phyloP scores from a whole-genome alignment of 2,329 filamentous ascomycete species.

The Verticillium alfalfae region DNA sequence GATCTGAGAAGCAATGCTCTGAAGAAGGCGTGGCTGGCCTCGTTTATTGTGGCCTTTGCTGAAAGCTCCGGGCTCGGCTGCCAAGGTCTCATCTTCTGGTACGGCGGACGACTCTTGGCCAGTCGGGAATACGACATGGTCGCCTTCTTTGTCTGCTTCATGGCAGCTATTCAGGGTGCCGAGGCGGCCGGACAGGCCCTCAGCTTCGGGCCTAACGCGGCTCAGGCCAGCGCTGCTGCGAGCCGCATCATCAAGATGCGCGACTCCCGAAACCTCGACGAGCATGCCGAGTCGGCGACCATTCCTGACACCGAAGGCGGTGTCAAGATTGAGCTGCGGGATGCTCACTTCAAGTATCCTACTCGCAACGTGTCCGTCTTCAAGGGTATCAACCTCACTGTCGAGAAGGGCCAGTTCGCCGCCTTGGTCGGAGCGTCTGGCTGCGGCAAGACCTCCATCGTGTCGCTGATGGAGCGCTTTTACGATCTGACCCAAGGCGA shows the following conservation, averaged over 20 bases:
- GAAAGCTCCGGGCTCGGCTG: slow-evolving; percentile 61
- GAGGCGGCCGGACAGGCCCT: slow-evolving; percentile 64
- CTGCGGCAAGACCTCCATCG: slow-evolving; percentile 68
- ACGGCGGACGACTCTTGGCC: slow-evolving; percentile 55
- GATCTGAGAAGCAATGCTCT: slow-evolving; percentile 56
- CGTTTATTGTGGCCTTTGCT: slow-evolving; percentile 62
- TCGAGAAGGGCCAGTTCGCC: slow-evolving; percentile 64
- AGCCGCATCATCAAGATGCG: slow-evolving; percentile 53
- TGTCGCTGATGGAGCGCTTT: slow-evolving; percentile 62
- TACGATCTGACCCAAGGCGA: slow-evolving; percentile 62
- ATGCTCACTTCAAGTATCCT: slow-evolving; percentile 57
- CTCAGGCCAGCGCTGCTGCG: slow-evolving; percentile 52
- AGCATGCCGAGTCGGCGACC: slow-evolving; percentile 19
- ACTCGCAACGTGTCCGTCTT: slow-evolving; percentile 53
- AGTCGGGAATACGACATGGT: slow-evolving; percentile 39
- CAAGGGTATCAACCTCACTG: slow-evolving; percentile 54
- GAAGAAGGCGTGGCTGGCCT: slow-evolving; percentile 55
- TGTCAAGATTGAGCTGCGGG: slow-evolving; percentile 49
- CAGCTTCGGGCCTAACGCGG: slow-evolving; percentile 60
- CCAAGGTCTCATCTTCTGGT: slow-evolving; percentile 62
- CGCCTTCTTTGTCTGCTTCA: slow-evolving; percentile 54
- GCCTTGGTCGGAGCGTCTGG: slow-evolving; percentile 66
- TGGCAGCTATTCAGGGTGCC: slow-evolving; percentile 62
- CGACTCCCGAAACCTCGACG: slow-evolving; percentile 31
- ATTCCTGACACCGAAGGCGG: slow-evolving; percentile 42